Evolutionary conservation across 495 filamentous ascomycete species (phyloP).

Genomic region (Hyaloscypha variabilis): DNA sequence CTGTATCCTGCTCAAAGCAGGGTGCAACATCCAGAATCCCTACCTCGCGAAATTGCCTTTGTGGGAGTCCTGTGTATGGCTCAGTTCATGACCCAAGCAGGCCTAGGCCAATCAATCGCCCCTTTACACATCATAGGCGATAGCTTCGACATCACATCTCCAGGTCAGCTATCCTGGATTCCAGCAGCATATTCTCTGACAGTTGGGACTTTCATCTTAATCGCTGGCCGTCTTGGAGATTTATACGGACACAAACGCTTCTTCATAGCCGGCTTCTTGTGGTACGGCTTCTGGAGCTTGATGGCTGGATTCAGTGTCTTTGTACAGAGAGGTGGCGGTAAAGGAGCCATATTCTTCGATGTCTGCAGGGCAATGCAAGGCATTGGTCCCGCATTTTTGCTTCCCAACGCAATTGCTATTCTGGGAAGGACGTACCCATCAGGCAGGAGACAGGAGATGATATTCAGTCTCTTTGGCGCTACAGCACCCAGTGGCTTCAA

Average conservation of each 20-base stretch:
- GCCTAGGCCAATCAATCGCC: slow-evolving; percentile 41
- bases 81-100: slow-evolving; percentile 41
- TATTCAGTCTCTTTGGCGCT: slow-evolving; percentile 65
- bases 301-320: slow-evolving; percentile 53
- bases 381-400: slow-evolving; percentile 60
- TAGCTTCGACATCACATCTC: slow-evolving; percentile 43
- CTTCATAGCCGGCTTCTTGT: slow-evolving; percentile 62
- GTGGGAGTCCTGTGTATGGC: slow-evolving; percentile 25
- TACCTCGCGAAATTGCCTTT: slow-evolving; percentile 22
- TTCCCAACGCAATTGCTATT: slow-evolving; percentile 67
- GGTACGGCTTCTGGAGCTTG: slow-evolving; percentile 63
- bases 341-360: slow-evolving; percentile 56
- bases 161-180: slow-evolving; percentile 49
- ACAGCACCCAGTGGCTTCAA: slow-evolving; percentile 58
- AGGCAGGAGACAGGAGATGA: slow-evolving; percentile 61
- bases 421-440: slow-evolving; percentile 58
- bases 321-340: slow-evolving; percentile 15
- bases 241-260: slow-evolving; percentile 63
- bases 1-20: background rate
- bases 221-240: slow-evolving; percentile 66
- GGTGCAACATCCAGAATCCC: background rate
- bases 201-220: slow-evolving; percentile 66
- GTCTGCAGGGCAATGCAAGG: slow-evolving; percentile 63
- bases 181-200: slow-evolving; percentile 56
- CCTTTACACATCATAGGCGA: slow-evolving; percentile 47